Conservation (phyloP, 305 asterid genomes). For the Lippia alba region DNA sequence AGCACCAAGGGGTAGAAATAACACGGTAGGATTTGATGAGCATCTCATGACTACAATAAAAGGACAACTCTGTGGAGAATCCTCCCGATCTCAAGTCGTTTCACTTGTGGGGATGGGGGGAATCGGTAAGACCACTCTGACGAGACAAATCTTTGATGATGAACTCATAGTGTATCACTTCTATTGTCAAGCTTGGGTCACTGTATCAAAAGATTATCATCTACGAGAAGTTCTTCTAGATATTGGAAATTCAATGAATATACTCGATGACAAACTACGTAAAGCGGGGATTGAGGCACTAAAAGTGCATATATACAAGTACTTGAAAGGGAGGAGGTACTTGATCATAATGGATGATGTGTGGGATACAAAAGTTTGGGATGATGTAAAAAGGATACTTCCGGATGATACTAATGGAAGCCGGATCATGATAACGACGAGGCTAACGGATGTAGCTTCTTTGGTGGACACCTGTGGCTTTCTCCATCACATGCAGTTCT, state of each 20-base stretch:
- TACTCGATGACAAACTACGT: neutral
- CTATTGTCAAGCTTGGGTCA: too few species aligned
- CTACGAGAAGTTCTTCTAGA: neutral
- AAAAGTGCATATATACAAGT: neutral
- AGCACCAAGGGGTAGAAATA: neutral
- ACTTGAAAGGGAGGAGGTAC: neutral
- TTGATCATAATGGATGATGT: too few species aligned
- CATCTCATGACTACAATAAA: neutral
- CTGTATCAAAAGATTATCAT: conserved; percentile 16
- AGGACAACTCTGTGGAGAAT: neutral
- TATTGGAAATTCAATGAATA: neutral
- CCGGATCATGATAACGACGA: conserved; percentile 22
- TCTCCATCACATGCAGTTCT: too few species aligned
- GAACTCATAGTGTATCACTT: too few species aligned
- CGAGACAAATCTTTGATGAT: too few species aligned
- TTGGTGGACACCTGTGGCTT: neutral
- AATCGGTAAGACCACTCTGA: neutral
- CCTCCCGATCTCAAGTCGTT: conserved; percentile 14
- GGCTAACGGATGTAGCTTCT: conserved; percentile 14
- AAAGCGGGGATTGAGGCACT: neutral
- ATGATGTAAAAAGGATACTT: conserved; percentile 16
- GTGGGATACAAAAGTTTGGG: conserved; percentile 17
- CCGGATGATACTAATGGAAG: conserved; percentile 19
- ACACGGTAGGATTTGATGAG: conserved; percentile 18
- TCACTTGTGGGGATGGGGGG: conserved; percentile 37